A percentile compares a stretch with the other conserved stretches of the same genome.
Evolutionary conservation across 106 monocot species (phyloP).

Genomic region (Dioscorea dumetorum): DNA sequence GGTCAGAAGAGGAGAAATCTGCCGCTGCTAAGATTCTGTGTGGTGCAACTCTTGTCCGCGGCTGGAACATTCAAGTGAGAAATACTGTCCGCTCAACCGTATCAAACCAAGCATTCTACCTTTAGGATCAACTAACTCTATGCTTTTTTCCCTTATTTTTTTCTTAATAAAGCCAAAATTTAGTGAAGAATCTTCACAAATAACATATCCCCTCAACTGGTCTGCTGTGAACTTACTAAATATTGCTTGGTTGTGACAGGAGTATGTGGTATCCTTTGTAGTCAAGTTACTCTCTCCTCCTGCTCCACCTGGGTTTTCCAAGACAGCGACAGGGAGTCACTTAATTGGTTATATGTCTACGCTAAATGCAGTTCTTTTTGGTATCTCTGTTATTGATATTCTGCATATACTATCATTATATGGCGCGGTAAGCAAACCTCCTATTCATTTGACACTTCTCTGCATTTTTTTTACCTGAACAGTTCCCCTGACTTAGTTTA

Average conservation of each 20-base stretch:
- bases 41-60: constrained; percentile 70
- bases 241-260: constrained; percentile 33
- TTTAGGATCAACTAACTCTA: too few relatives aligned
- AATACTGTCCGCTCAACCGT: too few relatives aligned
- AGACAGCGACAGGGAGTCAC: constrained; percentile 35
- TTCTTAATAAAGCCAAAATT: not conserved
- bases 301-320: constrained; percentile 41
- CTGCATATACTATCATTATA: constrained; percentile 92
- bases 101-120: too few relatives aligned
- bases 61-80: constrained; percentile 95
- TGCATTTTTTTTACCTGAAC: too few relatives aligned
- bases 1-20: constrained; percentile 73
- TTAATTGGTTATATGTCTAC: constrained; percentile 65
- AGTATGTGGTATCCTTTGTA: constrained; percentile 60
- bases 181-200: too few relatives aligned
- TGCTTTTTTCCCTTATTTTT: not conserved
- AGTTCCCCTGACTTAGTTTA: not conserved
- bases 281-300: constrained; percentile 73
- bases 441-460: too few relatives aligned
- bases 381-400: constrained; percentile 47
- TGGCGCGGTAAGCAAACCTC: constrained; percentile 58
- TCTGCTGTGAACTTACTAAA: too few relatives aligned
- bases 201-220: too few relatives aligned
- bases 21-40: constrained; percentile 85
- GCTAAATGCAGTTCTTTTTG: constrained; percentile 62